A percentile compares a stretch with the other conserved stretches of the same genome.
Evolutionary conservation across 345 rosid species (phyloP).

Genomic region (Gossypium raimondii): DNA sequence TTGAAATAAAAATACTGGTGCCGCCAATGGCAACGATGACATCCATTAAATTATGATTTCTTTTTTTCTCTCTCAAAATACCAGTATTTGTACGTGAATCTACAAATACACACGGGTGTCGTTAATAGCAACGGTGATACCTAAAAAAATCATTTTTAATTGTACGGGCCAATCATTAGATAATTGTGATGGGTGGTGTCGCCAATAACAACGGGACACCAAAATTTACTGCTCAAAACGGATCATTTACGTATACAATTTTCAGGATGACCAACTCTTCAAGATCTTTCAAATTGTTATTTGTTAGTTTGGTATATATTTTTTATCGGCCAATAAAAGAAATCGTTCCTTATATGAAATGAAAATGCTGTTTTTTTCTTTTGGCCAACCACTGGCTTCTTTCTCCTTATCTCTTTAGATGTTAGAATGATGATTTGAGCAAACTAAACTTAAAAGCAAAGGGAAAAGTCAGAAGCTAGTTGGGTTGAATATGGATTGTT

Average conservation of each 20-base stretch:
- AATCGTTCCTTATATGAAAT: no score
- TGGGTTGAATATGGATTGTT: neutral
- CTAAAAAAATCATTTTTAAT: fast-evolving
- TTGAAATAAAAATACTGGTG: no score
- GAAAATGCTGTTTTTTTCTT: no score
- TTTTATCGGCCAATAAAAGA: no score
- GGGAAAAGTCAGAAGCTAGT: neutral
- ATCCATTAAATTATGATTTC: no score
- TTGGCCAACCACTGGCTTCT: no score
- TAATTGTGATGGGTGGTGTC: no score
- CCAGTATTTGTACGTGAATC: fast-evolving
- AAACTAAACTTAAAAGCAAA: neutral
- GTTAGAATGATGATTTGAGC: neutral
- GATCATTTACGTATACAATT: no score
- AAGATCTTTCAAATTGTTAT: neutral
- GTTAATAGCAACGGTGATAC: no score
- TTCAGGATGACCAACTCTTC: neutral
- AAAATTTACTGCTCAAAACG: fast-evolving
- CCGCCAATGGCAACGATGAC: fast-evolving
- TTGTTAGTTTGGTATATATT: no score
- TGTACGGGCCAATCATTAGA: fast-evolving
- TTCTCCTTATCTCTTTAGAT: neutral
- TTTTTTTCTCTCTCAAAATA: no score
- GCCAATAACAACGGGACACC: fast-evolving
- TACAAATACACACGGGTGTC: fast-evolving